Percentiles rank a stretch among this genome's conserved stretches.
phyloP scores from a whole-genome alignment of 1,139 yeast genomes.

The Meyerozyma sp. region DNA sequence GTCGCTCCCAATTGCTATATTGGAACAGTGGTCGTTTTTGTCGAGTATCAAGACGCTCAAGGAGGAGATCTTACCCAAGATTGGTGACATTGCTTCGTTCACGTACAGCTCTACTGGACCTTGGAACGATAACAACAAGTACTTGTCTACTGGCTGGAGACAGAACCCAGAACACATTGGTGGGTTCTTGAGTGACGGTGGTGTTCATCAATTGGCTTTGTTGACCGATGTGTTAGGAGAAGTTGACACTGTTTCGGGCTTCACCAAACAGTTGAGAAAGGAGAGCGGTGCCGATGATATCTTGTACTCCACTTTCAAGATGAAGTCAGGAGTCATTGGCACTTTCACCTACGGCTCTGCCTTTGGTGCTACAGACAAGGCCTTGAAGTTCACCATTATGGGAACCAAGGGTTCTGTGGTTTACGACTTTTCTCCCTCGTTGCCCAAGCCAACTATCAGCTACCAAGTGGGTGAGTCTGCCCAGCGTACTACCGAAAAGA shows the following conservation, averaged over 20 bases:
- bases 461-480: slow-evolving; percentile 43
- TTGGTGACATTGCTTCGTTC: slow-evolving; percentile 74
- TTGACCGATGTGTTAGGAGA: slow-evolving; percentile 79
- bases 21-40: slow-evolving; percentile 82
- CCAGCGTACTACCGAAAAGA: slow-evolving; percentile 37
- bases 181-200: slow-evolving; percentile 88
- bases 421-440: slow-evolving; percentile 56
- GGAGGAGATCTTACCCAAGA: slow-evolving; percentile 53
- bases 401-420: slow-evolving; percentile 74
- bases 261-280: slow-evolving; percentile 68
- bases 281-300: slow-evolving; percentile 79
- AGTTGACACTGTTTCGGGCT: slow-evolving; percentile 63
- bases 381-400: slow-evolving; percentile 58
- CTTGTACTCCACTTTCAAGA: slow-evolving; percentile 60
- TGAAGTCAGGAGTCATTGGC: slow-evolving; percentile 69
- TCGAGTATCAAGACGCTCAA: slow-evolving; percentile 47
- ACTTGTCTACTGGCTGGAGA: slow-evolving; percentile 78
- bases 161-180: slow-evolving; percentile 85
- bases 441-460: slow-evolving; percentile 39
- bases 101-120: slow-evolving; percentile 81
- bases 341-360: slow-evolving; percentile 87
- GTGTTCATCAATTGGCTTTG: slow-evolving; percentile 89
- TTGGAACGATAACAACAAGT: slow-evolving; percentile 59
- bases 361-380: slow-evolving; percentile 79
- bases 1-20: slow-evolving; percentile 63